These are phyloP conservation scores for Adansonia digitata DNA, from an alignment of 345 rosid genomes.

Conservation along the genomic window DNA sequence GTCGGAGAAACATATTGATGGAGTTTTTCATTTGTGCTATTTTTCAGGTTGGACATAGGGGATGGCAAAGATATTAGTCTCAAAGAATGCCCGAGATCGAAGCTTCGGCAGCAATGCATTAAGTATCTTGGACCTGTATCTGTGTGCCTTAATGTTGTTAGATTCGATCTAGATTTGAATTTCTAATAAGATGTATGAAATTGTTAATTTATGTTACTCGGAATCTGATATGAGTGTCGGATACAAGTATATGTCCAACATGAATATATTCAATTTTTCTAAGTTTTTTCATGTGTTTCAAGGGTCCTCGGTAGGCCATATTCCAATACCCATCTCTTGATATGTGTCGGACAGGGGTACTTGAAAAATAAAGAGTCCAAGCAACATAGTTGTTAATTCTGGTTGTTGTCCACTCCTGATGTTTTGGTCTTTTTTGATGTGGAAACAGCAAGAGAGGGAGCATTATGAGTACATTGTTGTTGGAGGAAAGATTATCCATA, in stretches of 20 bases:
- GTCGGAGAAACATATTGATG: neutral
- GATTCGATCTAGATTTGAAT: neutral
- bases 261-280: too few relatives aligned
- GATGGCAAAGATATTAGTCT: conserved; percentile 76
- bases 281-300: too few relatives aligned
- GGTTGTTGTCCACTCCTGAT: conserved; percentile 9
- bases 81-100: conserved; percentile 52
- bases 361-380: too few relatives aligned
- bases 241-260: too few relatives aligned
- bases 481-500: conserved; percentile 65
- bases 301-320: too few relatives aligned
- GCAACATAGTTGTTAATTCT: too few relatives aligned
- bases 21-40: neutral
- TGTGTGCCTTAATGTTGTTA: conserved; percentile 18
- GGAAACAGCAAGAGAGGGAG: conserved; percentile 82
- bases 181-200: neutral
- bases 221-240: too few relatives aligned
- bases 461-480: conserved; percentile 57
- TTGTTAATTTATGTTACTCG: too few relatives aligned
- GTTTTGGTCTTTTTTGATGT: neutral
- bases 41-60: conserved; percentile 81
- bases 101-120: conserved; percentile 73
- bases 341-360: too few relatives aligned
- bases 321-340: too few relatives aligned
- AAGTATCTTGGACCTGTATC: conserved; percentile 94